Conservation (phyloP, 163 green algal species). For the Volvox carteri region DNA sequence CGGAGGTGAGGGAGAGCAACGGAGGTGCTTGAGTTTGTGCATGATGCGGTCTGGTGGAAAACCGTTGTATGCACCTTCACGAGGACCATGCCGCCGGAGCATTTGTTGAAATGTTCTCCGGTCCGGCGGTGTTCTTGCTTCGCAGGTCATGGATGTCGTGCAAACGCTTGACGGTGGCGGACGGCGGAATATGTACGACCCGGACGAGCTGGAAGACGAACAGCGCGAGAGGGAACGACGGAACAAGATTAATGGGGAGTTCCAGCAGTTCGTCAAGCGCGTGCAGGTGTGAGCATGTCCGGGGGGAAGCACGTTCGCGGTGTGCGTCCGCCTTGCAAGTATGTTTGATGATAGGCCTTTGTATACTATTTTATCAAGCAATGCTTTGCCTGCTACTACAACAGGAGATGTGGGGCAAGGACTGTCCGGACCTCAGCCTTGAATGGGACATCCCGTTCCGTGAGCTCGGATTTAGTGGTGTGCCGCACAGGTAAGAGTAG, state of each 20-base stretch:
- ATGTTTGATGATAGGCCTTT: background rate
- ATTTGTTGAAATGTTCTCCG: background rate
- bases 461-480: slow-evolving; percentile 96
- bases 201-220: slow-evolving; percentile 99
- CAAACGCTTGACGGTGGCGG: slow-evolving; percentile 93
- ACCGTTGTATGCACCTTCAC: too few species aligned
- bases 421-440: slow-evolving; percentile 88
- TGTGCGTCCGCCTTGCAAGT: background rate
- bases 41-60: too few species aligned
- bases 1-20: slow-evolving; percentile 84
- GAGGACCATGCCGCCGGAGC: too few species aligned
- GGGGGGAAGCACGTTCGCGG: too few species aligned
- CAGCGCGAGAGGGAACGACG: slow-evolving; percentile 94
- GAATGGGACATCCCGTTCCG: slow-evolving; percentile 99
- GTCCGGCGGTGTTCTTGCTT: background rate
- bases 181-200: slow-evolving; percentile 95
- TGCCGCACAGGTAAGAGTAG: slow-evolving; percentile 82
- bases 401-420: slow-evolving; percentile 92
- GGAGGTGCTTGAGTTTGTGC: too few species aligned
- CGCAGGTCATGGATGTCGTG: slow-evolving; percentile 78
- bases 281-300: slow-evolving; percentile 83
- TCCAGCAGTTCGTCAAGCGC: slow-evolving; percentile 87
- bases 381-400: background rate
- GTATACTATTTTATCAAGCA: background rate
- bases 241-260: slow-evolving; percentile 97